Evolutionary conservation across 2,329 filamentous ascomycete genomes (phyloP), one percentile per base, ranked within the genome.

Genomic region (Colletotrichum sp.): DNA sequence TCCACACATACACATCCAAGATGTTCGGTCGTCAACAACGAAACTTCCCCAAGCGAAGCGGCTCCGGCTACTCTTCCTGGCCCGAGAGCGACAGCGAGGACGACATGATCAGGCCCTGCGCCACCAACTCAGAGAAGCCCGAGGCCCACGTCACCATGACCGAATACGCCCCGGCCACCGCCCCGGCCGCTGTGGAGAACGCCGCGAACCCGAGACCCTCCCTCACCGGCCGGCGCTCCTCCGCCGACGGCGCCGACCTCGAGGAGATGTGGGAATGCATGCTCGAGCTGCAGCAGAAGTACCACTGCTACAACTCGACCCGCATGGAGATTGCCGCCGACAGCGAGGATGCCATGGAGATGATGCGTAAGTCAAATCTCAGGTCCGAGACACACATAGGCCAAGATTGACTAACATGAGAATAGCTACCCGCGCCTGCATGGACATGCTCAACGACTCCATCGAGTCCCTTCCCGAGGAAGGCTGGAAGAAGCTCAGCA

Each of bases 381-480:
- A 16, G 52, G 9, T 49, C 9, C 3, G 0, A 5, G 16, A 16
- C 15, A 16, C 12, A 36, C 16, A 16, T 36, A 18, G 21, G 26
- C 26, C 5, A 16, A 32, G 13, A 3, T 1, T 4, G 24, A 63
- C 69, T 68, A 30, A 63, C 74, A 60, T n/a, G 16, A 59, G 8
- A 13, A 26, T 28, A 80, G 79, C 79, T 26, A 80, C 79, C 4
- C 76, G 75, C 3, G 78, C 78, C 18, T 80, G 78, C 66, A 78
- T 80, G 18, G 76, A 79, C 30, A 73, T 80, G 44, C 79, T 80
- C 70, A 80, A 80, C 55, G 78, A 80, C 64, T 78, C 77, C 12
- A 78, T 79, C 63, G 78, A 79, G 32, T 74, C 74, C 6, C 72
- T 80, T 10, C 79, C 79, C n/a, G 77, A 79, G 26, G 79, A 80